Conservation (phyloP, 306 rosid genomes). For the Fragaria ananassa region DNA sequence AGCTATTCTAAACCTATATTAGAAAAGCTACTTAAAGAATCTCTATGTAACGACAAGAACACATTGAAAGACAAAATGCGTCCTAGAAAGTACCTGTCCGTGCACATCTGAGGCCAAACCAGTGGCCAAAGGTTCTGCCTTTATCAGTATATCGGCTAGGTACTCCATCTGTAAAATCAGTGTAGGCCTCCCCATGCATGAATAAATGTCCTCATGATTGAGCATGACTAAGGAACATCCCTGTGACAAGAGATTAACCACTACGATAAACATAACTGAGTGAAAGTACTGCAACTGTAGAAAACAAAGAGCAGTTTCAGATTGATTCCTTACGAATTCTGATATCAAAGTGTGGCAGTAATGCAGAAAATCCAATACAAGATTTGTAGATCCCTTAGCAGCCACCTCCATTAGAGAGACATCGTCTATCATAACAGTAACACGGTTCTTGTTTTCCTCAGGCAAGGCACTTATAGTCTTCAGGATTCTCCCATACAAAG, state of each 20-base stretch:
- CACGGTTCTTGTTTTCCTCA: constrained; percentile 43
- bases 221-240: constrained; percentile 74
- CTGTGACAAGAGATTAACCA: constrained; percentile 38
- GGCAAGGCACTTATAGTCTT: constrained; percentile 42
- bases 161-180: constrained; percentile 72
- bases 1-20: background rate
- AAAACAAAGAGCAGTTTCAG: constrained; percentile 2
- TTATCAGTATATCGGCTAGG: constrained; percentile 74
- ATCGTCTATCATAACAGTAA: constrained; percentile 74
- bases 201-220: constrained; percentile 69
- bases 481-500: constrained; percentile 61
- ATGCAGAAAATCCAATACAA: constrained; percentile 80
- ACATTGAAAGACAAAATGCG: constrained; percentile 9
- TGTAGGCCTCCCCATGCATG: constrained; percentile 50
- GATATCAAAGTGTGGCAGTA: constrained; percentile 76
- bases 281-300: background rate
- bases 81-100: constrained; percentile 71
- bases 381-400: constrained; percentile 69
- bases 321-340: constrained; percentile 53
- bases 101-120: constrained; percentile 96
- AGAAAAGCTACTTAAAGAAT: background rate
- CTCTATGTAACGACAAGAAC: background rate
- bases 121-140: constrained; percentile 81
- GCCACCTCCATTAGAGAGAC: constrained; percentile 78
- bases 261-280: constrained; percentile 8